Conservation (phyloP, 768 basidiomycete species). For the Suillus occidentalis region DNA sequence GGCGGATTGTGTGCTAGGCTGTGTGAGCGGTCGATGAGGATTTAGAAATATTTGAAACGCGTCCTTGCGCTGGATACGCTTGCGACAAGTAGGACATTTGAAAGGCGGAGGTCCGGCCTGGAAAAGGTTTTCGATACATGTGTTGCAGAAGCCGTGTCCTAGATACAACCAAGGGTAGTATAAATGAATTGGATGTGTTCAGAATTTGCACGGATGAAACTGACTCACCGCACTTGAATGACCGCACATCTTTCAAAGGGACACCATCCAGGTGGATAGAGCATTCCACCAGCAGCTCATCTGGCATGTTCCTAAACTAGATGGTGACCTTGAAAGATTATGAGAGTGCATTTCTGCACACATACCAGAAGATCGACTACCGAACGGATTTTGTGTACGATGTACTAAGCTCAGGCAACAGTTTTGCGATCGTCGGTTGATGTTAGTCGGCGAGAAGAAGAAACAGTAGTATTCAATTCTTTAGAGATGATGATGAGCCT, state of each 20-base stretch:
- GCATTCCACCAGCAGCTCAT: conserved; percentile 28
- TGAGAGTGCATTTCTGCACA: not conserved
- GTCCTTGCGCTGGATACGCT: conserved; percentile 27
- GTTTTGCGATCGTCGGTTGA: not conserved
- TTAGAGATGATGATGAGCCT: not conserved
- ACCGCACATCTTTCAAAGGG: conserved; percentile 25
- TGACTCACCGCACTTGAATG: conserved; percentile 31
- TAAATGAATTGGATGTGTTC: conserved; percentile 13
- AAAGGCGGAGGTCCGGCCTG: conserved; percentile 7
- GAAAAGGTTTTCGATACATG: conserved; percentile 26
- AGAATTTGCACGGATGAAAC: not conserved
- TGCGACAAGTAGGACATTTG: conserved; percentile 32
- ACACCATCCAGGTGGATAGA: conserved; percentile 33
- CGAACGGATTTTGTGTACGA: not conserved
- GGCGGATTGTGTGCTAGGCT: not conserved
- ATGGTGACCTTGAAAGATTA: not conserved
- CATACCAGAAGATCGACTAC: conserved; percentile 3
- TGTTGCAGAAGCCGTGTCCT: conserved; percentile 35
- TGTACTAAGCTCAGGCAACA: not conserved
- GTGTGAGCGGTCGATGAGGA: conserved; percentile 17
- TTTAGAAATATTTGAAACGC: conserved; percentile 28
- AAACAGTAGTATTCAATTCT: not conserved
- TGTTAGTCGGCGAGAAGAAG: not conserved
- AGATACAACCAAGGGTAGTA: conserved; percentile 13
- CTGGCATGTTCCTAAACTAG: conserved; percentile 11